Evolutionary conservation across 1,139 yeast species (phyloP), one percentile per base, ranked within the genome.

Genomic region (Pichia sp.): DNA sequence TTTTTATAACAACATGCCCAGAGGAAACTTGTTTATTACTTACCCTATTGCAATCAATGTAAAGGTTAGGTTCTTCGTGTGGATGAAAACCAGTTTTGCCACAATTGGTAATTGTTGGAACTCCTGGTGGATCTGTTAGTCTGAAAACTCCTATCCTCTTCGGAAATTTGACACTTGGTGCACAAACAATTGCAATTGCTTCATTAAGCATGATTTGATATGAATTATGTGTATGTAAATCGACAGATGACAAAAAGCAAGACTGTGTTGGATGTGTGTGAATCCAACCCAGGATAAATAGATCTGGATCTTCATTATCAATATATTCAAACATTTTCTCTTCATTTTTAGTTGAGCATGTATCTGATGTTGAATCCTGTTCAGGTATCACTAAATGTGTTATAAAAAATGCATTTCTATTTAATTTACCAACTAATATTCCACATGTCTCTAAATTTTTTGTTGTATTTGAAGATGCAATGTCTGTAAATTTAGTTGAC

Each of bases 201-300:
- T 80, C 85, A 25, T 80, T 79, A n/a, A 80, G 67, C 85, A 80
- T 79, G 47, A 79, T 69, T 62, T 80, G 85, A 60, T 80, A 80
- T 2, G 81, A 73, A 53, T 73, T 74, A 52, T 80, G 85, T 1
- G 85, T 79, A 60, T 80, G 85, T 46, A 80, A 63, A 58, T 80
- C 85, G 44, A 80, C 75, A 1, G 82, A 76, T 16, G 81, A 74
- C 59, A 80, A 60, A 58, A 80, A 80, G 54, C 85, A 80, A 11
- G 82, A 68, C 59, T 80, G 85, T 7, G 83, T 74, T 3, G 85
- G 85, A 58, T 80, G 85, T 8, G 85, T 80, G 60, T 80, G 85
- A 45, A 80, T 80, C 85, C 85, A 80, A 9, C 85, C 85, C 2
- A 80, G 65, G 24, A 80, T 74, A 54, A 80, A 77, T 40, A 80